These are phyloP conservation scores for Penicillium pulvis DNA, from an alignment of 495 filamentous ascomycete genomes.

Conservation along the genomic window DNA sequence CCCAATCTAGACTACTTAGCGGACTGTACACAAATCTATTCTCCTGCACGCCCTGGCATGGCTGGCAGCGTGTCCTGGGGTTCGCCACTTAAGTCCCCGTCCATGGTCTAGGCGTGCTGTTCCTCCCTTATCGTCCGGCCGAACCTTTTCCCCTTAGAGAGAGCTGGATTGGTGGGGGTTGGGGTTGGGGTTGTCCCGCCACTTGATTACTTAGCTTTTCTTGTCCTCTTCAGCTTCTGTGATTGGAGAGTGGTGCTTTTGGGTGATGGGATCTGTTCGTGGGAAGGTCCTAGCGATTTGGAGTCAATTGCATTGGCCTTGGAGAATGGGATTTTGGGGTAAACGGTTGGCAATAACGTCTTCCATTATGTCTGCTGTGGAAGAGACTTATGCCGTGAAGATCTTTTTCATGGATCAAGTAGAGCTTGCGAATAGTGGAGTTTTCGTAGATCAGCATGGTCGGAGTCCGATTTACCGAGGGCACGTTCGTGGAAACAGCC, in stretches of 20 bases:
- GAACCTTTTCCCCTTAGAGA: slow-evolving; percentile 6
- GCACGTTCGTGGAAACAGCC: too few species aligned
- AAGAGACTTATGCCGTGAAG: too few species aligned
- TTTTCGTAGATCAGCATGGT: not conserved
- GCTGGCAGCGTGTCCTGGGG: slow-evolving; percentile 1
- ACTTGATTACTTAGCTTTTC: not conserved
- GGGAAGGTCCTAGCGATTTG: not conserved
- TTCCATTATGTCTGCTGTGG: too few species aligned
- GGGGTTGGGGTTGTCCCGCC: not conserved
- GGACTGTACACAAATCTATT: not conserved
- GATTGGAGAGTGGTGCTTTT: too few species aligned
- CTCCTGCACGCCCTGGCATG: not conserved
- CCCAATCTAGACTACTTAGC: slow-evolving; percentile 2
- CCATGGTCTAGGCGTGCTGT: not conserved
- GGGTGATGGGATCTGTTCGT: not conserved
- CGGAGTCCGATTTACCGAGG: too few species aligned
- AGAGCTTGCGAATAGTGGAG: not conserved
- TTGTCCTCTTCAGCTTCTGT: not conserved
- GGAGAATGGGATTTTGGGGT: too few species aligned
- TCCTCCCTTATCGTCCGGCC: slow-evolving; percentile 3
- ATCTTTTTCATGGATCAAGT: not conserved
- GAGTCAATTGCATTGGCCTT: not conserved
- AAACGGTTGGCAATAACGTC: too few species aligned
- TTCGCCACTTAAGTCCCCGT: slow-evolving; percentile 4
- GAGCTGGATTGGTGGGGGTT: not conserved